Conservation (phyloP, 2,329 filamentous ascomycete genomes). For the Pyricularia pennisetigena region DNA sequence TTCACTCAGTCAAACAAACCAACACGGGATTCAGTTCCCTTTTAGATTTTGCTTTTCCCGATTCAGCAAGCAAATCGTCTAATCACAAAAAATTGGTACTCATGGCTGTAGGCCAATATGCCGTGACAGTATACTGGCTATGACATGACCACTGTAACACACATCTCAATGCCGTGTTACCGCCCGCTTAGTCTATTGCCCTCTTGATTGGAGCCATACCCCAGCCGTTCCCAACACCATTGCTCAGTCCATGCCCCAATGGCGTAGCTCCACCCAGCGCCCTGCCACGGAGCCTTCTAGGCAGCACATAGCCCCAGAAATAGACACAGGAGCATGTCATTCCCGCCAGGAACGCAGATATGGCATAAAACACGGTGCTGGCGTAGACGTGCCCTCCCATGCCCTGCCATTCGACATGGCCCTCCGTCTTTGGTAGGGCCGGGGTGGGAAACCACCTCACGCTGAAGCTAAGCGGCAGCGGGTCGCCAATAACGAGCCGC, state of each 20-base stretch:
- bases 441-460: slow-evolving; percentile 82
- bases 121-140: background rate
- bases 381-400: slow-evolving; percentile 55
- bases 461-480: slow-evolving; percentile 66
- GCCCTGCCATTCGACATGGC: slow-evolving; percentile 54
- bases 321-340: slow-evolving; percentile 44
- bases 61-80: background rate
- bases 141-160: background rate
- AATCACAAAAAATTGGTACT: background rate
- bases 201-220: slow-evolving; percentile 42
- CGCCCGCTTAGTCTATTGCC: slow-evolving; percentile 27
- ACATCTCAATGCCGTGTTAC: background rate
- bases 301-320: slow-evolving; percentile 50
- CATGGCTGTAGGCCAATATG: background rate
- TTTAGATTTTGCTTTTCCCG: background rate
- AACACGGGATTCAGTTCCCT: background rate
- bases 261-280: slow-evolving; percentile 47
- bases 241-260: slow-evolving; percentile 42
- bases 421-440: slow-evolving; percentile 57
- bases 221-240: slow-evolving; percentile 35
- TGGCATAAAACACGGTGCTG: slow-evolving; percentile 52
- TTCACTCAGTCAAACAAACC: background rate
- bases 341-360: slow-evolving; percentile 50
- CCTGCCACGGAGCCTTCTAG: slow-evolving; percentile 38
- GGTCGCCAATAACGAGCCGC: slow-evolving; percentile 80